Conservation (phyloP, 768 basidiomycete genomes). For the Hygrophorus russula region DNA sequence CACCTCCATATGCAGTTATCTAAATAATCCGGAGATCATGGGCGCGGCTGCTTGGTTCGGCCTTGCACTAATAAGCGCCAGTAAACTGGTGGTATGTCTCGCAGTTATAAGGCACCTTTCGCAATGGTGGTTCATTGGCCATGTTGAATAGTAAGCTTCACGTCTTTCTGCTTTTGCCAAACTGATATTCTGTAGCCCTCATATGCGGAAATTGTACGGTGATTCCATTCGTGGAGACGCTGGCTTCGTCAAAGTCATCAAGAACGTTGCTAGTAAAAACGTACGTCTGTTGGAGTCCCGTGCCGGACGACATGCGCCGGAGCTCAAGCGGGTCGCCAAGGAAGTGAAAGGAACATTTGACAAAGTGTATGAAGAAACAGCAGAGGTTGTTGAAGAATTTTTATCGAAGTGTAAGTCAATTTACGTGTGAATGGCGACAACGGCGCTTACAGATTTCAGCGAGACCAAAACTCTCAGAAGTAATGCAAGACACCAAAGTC, state of each 20-base stretch:
- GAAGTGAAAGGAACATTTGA: conserved; percentile 94
- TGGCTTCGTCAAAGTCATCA: conserved; percentile 97
- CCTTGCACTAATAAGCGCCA: conserved; percentile 81
- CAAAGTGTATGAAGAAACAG: conserved; percentile 91
- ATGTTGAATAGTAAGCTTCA: conserved; percentile 73
- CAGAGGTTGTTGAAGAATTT: conserved; percentile 89
- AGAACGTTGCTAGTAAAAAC: conserved; percentile 80
- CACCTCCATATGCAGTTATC: conserved; percentile 41
- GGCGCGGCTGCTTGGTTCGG: conserved; percentile 95
- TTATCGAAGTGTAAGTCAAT: conserved; percentile 67
- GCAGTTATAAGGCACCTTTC: conserved; percentile 79
- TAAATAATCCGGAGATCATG: conserved; percentile 95
- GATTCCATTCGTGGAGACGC: conserved; percentile 90
- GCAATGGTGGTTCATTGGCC: conserved; percentile 93
- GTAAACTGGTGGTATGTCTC: conserved; percentile 79
- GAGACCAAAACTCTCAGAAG: conserved; percentile 78
- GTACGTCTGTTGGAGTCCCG: conserved; percentile 63
- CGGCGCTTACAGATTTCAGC: conserved; percentile 31
- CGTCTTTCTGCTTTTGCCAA: conserved; percentile 2
- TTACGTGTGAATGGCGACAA: neutral
- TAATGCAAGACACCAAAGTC: conserved; percentile 87
- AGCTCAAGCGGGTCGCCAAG: conserved; percentile 65
- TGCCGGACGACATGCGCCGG: conserved; percentile 74
- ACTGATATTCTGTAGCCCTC: conserved; percentile 50
- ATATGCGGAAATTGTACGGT: conserved; percentile 95